These are phyloP conservation scores for Lizanozyma gosingica DNA, from an alignment of 1,139 yeast species.

Conservation along the genomic window DNA sequence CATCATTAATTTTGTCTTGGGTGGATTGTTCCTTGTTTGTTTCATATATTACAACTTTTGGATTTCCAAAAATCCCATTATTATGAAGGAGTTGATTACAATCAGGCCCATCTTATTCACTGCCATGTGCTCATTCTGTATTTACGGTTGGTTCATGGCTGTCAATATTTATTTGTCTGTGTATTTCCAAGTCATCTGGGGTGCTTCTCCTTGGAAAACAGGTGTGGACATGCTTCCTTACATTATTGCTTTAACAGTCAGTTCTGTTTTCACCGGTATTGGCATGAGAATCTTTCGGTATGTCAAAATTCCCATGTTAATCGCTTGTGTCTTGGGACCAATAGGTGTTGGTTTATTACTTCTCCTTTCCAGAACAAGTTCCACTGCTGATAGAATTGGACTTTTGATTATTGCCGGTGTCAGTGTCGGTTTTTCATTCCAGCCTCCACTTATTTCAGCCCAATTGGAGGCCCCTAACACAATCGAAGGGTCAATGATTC, in stretches of 20 bases:
- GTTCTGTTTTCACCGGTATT: constrained; percentile 39
- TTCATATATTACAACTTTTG: constrained; percentile 43
- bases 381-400: constrained; percentile 38
- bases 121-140: constrained; percentile 25
- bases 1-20: constrained; percentile 44
- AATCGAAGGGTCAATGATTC: constrained; percentile 39
- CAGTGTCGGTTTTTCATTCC: constrained; percentile 46
- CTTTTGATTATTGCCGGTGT: constrained; percentile 45
- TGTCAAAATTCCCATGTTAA: constrained; percentile 39
- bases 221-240: constrained; percentile 51
- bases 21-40: constrained; percentile 33
- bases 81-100: constrained; percentile 33
- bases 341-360: constrained; percentile 47
- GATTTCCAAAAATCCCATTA: constrained; percentile 36
- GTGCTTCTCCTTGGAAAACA: constrained; percentile 43
- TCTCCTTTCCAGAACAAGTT: constrained; percentile 28
- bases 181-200: constrained; percentile 46
- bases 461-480: constrained; percentile 48
- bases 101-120: constrained; percentile 31
- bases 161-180: constrained; percentile 38
- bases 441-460: constrained; percentile 40
- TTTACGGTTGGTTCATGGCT: constrained; percentile 38
- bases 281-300: constrained; percentile 36
- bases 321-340: constrained; percentile 35
- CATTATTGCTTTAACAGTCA: constrained; percentile 41